Evolutionary conservation across 495 filamentous ascomycete species (phyloP), one percentile per base, ranked within the genome.

Genomic region (Friedmanniomyces endolithicus): DNA sequence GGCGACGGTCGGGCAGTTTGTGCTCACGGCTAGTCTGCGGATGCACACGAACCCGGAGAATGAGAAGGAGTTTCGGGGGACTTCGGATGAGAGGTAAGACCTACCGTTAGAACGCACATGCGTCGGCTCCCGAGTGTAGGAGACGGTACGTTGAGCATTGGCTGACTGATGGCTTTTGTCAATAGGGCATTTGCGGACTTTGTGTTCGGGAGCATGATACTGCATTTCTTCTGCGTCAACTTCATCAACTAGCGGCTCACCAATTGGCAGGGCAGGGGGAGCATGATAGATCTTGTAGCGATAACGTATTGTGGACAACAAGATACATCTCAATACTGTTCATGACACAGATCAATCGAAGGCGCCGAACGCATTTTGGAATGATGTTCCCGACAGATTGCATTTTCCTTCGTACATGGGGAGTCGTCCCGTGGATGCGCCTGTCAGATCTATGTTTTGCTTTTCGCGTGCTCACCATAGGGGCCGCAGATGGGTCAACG

Each of bases 141-240:
- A n/a, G 11, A 19, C 3, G 6, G 12, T 47, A 47, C 44, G 3
- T 47, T 6, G 6, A 2, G 3, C 2, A 6, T 17, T 2, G 31
- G 29, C 47, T 47, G 44, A 50, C 25, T 7, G 2, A 12, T 50
- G 16, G 19, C 47, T 23, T 9, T 47, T n/a, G 33, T 45, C 43
- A 60, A 55, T 61, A 92, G 90, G 67, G 94, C 92, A 16, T 98
- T 98, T 69, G 92, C 92, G 62, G 92, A 98, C 76, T 98, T 83
- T 64, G 82, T 97, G 58, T 87, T 96, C 54, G 90, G 89, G 64
- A 95, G 88, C 67, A 64, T 98, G 68, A 86, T 98, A 64, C 71
- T 98, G 69, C 92, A 98, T 75, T 94, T 97, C 75, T 97, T 98
- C 77, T 98, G 92, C 72, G 84, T 96, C 62, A 97, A 98, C 75